Evolutionary conservation across 768 basidiomycete species (phyloP).

Genomic region (Suillus bovinus): DNA sequence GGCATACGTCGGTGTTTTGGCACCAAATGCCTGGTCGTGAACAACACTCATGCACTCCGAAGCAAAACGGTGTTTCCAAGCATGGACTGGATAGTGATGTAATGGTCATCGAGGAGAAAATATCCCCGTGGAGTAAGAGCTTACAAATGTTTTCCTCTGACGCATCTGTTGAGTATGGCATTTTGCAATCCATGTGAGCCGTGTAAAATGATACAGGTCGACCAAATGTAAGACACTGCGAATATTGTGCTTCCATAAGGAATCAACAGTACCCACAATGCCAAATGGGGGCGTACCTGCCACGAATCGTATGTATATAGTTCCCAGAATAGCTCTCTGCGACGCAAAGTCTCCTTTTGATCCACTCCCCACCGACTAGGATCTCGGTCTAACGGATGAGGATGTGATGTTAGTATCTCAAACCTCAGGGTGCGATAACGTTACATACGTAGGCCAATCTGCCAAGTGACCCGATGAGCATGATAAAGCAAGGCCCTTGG

Average conservation of each 20-base stretch:
- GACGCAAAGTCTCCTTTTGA: constrained; percentile 53
- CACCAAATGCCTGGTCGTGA: constrained; percentile 72
- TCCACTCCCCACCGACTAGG: constrained; percentile 67
- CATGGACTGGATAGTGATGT: constrained; percentile 44
- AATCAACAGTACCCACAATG: background rate
- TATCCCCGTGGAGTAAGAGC: constrained; percentile 22
- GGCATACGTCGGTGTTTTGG: constrained; percentile 66
- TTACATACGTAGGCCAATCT: constrained; percentile 72
- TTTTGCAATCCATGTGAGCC: constrained; percentile 65
- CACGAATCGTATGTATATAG: constrained; percentile 39
- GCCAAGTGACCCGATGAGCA: constrained; percentile 10
- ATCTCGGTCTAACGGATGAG: constrained; percentile 54
- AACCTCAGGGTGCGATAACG: background rate
- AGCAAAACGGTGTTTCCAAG: constrained; percentile 70
- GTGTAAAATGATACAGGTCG: constrained; percentile 69
- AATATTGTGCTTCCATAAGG: constrained; percentile 27
- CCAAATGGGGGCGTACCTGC: constrained; percentile 26
- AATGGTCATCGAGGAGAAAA: background rate
- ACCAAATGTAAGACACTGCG: constrained; percentile 69
- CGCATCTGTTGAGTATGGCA: constrained; percentile 51
- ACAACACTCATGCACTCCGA: constrained; percentile 70
- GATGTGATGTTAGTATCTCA: constrained; percentile 9
- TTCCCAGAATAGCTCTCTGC: constrained; percentile 74
- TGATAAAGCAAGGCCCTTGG: background rate
- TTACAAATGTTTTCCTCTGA: constrained; percentile 61